Percentiles rank a stretch among this genome's conserved stretches.
These are phyloP conservation scores for Aspergillus bertholletiae DNA, from an alignment of 495 filamentous ascomycete species.

Conservation along the genomic window DNA sequence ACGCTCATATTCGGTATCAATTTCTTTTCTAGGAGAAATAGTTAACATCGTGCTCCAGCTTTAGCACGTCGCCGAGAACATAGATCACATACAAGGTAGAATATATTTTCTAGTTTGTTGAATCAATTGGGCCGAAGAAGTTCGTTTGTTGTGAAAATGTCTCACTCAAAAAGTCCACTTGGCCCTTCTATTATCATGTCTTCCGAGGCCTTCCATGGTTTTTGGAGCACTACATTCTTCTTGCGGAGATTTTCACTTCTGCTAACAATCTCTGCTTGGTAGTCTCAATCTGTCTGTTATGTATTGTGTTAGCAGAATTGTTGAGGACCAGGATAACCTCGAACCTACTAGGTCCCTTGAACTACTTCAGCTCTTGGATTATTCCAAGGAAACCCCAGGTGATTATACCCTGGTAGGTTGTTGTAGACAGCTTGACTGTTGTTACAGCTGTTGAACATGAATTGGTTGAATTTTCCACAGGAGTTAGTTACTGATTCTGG, in stretches of 20 bases:
- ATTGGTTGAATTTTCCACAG: background rate
- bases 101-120: background rate
- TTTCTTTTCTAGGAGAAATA: background rate
- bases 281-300: background rate
- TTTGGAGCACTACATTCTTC: background rate
- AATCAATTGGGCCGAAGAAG: background rate
- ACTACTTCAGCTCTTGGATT: background rate
- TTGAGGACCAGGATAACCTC: background rate
- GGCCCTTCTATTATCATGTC: background rate
- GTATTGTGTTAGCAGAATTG: background rate
- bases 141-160: background rate
- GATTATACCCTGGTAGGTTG: background rate
- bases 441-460: background rate
- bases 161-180: background rate
- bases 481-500: background rate
- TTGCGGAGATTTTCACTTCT: background rate
- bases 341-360: background rate
- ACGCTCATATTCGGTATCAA: background rate
- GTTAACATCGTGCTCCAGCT: background rate
- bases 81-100: background rate
- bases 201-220: background rate
- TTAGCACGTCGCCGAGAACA: background rate
- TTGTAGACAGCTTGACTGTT: background rate
- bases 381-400: background rate
- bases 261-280: background rate